Evolutionary conservation across 2,329 filamentous ascomycete species (phyloP).

Genomic region (Neopestalotiopsis clavispora): DNA sequence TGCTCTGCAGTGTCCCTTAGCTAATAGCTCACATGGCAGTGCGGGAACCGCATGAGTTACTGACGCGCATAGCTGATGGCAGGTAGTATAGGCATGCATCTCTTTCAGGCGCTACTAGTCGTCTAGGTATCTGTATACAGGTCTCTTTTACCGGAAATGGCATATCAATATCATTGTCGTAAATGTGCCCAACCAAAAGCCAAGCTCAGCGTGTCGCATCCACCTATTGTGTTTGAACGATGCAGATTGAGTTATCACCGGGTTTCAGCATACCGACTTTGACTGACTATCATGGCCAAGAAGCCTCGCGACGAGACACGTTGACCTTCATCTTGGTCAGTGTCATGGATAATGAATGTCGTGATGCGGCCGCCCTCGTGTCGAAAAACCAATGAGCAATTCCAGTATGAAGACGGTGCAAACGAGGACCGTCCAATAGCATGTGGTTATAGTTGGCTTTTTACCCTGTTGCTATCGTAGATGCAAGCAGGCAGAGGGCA

Average conservation of each 20-base stretch:
- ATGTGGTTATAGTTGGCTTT: background rate
- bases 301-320: background rate
- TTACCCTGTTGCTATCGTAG: background rate
- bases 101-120: too few species aligned
- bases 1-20: background rate
- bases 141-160: background rate
- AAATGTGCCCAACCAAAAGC: background rate
- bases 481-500: background rate
- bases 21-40: background rate
- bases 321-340: background rate
- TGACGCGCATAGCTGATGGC: background rate
- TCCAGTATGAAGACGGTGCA: background rate
- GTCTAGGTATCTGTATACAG: background rate
- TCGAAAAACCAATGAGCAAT: background rate
- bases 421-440: background rate
- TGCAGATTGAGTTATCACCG: background rate
- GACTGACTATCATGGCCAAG: background rate
- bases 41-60: background rate
- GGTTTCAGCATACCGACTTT: background rate
- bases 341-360: background rate
- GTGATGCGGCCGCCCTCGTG: background rate
- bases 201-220: background rate
- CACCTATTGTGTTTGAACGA: background rate
- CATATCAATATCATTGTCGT: background rate
- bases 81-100: background rate